Evolutionary conservation across 2,329 filamentous ascomycete species (phyloP), one percentile per base, ranked within the genome.

Genomic region (Monosporascus sp.): DNA sequence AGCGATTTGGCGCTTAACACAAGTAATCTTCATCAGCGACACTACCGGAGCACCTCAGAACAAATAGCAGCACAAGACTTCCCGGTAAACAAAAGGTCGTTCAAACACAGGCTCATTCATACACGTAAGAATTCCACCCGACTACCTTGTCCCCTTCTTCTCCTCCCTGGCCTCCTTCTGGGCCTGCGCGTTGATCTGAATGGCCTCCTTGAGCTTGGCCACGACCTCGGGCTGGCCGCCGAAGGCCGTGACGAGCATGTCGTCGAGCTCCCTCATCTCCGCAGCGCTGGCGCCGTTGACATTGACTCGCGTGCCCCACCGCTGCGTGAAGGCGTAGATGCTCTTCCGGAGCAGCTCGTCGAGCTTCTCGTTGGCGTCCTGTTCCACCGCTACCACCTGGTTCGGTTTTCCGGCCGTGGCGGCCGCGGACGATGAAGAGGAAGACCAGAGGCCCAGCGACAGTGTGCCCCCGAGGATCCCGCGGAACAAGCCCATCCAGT

Each of bases 301-400:
- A 5, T 81, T 78, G 43, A 79, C 70, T 52, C 80, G 63, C 3
- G 71, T 70, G 3, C 77, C 78, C 78, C 83, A 87, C 38, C 80
- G 74, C 64, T 80, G 80, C 17, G 84, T 85, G 55, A 87, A 86
- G 2, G 76, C 77, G 41, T 80, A 83, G 51, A 87, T 87, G 48
- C 78, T 81, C 65, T 84, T 80, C 50, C 84, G 73, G 26, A 87
- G 69, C 55, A 85, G 67, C 60, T 84, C 82, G 58, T 87, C 84
- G 52, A 87, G 67, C 65, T 85, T 82, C 68, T 86, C 84, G 57
- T 80, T 81, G 61, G 84, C 84, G 60, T 86, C 83, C 54, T 85
- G 69, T 52, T 73, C 62, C 1, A 45, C 55, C 9, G 51, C 55
- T 20, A 61, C 55, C 20, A 52, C 57, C 5, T 48, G 56, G 38